A percentile compares a stretch with the other conserved stretches of the same genome.
These are phyloP conservation scores for Rosellinia necatrix DNA, from an alignment of 2,329 filamentous ascomycete species.

Conservation along the genomic window DNA sequence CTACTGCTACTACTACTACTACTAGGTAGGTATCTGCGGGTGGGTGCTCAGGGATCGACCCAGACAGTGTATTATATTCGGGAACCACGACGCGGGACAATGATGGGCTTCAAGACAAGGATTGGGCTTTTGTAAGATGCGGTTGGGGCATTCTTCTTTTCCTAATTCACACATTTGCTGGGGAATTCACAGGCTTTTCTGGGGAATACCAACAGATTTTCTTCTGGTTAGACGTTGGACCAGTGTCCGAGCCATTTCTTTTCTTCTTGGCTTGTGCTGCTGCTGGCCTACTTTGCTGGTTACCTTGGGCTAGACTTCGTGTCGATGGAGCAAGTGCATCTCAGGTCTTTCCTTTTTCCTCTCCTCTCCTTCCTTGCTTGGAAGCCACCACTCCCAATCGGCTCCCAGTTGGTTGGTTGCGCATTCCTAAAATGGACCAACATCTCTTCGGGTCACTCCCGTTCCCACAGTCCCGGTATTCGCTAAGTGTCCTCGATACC, in stretches of 20 bases:
- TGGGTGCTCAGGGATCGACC: too few relatives aligned
- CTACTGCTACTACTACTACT: not conserved
- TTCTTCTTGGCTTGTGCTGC: not conserved
- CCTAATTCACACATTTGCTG: not conserved
- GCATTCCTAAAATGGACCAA: slow-evolving; percentile 37
- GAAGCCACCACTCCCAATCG: slow-evolving; percentile 19
- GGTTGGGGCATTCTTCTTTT: not conserved
- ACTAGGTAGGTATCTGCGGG: not conserved
- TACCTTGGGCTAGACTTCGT: not conserved
- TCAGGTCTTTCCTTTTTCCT: not conserved
- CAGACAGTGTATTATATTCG: not conserved
- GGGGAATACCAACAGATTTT: too few relatives aligned
- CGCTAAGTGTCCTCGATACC: not conserved
- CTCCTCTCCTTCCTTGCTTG: slow-evolving; percentile 12
- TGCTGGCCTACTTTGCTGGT: slow-evolving; percentile 2
- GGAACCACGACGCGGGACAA: not conserved
- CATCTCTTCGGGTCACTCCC: slow-evolving; percentile 16
- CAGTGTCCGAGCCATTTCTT: not conserved
- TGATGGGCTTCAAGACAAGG: not conserved
- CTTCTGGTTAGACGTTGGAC: too few relatives aligned
- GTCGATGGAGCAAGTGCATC: not conserved
- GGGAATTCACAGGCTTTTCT: not conserved
- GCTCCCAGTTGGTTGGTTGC: slow-evolving; percentile 9
- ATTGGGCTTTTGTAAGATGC: not conserved
- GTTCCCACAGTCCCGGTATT: not conserved